These are phyloP conservation scores for Pistacia atlantica DNA, from an alignment of 345 rosid species.

Conservation along the genomic window DNA sequence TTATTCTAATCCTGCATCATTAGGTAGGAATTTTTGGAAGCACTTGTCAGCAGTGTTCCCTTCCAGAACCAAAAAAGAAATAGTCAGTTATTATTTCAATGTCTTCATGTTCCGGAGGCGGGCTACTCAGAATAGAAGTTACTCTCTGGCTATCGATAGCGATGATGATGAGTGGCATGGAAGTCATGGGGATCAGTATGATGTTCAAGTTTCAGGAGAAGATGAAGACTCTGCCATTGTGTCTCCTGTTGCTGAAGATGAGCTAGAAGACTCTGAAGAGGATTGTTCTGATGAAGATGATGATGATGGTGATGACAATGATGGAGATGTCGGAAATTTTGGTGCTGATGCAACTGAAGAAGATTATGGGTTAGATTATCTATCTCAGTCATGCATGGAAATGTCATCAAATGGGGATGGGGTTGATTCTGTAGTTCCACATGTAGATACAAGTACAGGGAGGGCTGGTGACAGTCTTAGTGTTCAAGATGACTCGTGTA, in stretches of 20 bases:
- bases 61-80: slow-evolving; percentile 53
- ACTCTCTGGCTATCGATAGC: slow-evolving; percentile 56
- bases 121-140: slow-evolving; percentile 64
- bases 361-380: slow-evolving; percentile 10
- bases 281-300: slow-evolving; percentile 23
- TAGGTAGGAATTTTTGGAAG: slow-evolving; percentile 69
- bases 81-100: slow-evolving; percentile 75
- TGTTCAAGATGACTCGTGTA: slow-evolving; percentile 48
- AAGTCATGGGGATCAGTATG: slow-evolving; percentile 22
- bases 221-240: slow-evolving; percentile 60
- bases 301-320: slow-evolving; percentile 27
- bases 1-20: slow-evolving; percentile 55
- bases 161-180: slow-evolving; percentile 85
- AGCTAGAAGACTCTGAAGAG: slow-evolving; percentile 20
- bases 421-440: slow-evolving; percentile 21
- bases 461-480: slow-evolving; percentile 26
- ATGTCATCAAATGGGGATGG: slow-evolving; percentile 17
- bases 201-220: slow-evolving; percentile 37
- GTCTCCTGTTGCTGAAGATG: slow-evolving; percentile 39
- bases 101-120: slow-evolving; percentile 63
- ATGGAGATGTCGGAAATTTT: slow-evolving; percentile 25
- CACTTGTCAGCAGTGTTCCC: slow-evolving; percentile 55
- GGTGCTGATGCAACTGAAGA: slow-evolving; percentile 14
- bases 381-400: background rate
- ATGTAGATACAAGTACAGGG: slow-evolving; percentile 22